These are phyloP conservation scores for Auricularia sp. DNA, from an alignment of 768 basidiomycete genomes.

Conservation along the genomic window DNA sequence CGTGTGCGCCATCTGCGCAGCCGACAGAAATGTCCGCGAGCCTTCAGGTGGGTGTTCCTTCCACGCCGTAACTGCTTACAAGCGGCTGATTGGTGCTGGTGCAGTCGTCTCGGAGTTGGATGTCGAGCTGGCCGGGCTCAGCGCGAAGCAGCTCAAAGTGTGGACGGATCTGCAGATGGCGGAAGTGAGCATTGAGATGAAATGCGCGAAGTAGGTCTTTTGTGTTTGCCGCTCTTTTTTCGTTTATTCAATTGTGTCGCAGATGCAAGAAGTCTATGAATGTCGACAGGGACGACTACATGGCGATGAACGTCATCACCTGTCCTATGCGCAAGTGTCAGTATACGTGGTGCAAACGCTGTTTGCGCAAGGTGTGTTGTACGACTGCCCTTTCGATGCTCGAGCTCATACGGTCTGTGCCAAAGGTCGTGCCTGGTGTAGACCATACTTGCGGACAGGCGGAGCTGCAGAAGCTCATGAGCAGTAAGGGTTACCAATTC, in stretches of 20 bases:
- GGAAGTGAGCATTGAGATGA: slow-evolving; percentile 31
- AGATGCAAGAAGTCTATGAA: slow-evolving; percentile 44
- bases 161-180: slow-evolving; percentile 41
- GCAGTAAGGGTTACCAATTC: slow-evolving; percentile 48
- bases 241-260: not conserved
- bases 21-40: slow-evolving; percentile 16
- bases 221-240: too few relatives aligned
- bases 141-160: slow-evolving; percentile 29
- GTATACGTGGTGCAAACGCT: slow-evolving; percentile 52
- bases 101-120: slow-evolving; percentile 32
- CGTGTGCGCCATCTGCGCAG: slow-evolving; percentile 47
- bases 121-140: slow-evolving; percentile 37
- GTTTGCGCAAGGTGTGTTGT: slow-evolving; percentile 32
- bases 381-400: not conserved
- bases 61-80: slow-evolving; percentile 4
- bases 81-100: not conserved
- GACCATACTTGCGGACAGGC: slow-evolving; percentile 46
- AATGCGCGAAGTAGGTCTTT: slow-evolving; percentile 40
- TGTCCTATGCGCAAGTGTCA: slow-evolving; percentile 44
- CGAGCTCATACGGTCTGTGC: not conserved
- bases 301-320: slow-evolving; percentile 28
- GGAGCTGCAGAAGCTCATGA: slow-evolving; percentile 45
- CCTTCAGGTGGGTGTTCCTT: slow-evolving; percentile 23
- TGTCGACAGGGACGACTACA: slow-evolving; percentile 42
- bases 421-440: slow-evolving; percentile 21